A percentile compares a stretch with the other conserved stretches of the same genome.
Evolutionary conservation across 257 asterid genomes (phyloP).

Genomic region (Jacaranda mimosifolia): DNA sequence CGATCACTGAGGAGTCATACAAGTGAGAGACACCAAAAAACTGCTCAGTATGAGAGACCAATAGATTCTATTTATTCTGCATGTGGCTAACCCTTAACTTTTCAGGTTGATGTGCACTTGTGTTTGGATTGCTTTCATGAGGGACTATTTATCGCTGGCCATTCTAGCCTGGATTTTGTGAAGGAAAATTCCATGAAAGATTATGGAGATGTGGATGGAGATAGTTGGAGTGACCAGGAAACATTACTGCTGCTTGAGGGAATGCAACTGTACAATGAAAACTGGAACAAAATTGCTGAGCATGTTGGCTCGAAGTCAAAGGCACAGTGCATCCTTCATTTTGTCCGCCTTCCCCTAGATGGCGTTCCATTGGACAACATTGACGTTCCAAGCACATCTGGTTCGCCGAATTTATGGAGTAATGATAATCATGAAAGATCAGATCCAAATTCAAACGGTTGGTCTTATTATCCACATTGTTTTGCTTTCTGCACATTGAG

Average conservation of each 20-base stretch:
- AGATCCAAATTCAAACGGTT: slow-evolving; percentile 66
- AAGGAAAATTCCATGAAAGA: slow-evolving; percentile 74
- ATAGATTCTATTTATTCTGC: slow-evolving; percentile 13
- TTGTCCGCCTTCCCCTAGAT: slow-evolving; percentile 78
- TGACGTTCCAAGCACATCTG: slow-evolving; percentile 60
- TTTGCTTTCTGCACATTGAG: slow-evolving; percentile 24
- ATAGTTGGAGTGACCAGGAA: slow-evolving; percentile 94
- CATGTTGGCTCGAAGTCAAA: slow-evolving; percentile 96
- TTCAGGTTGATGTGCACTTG: slow-evolving; percentile 80
- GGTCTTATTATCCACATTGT: slow-evolving; percentile 34
- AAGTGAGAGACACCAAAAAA: not conserved
- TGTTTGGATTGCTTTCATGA: slow-evolving; percentile 91
- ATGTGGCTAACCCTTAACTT: slow-evolving; percentile 41
- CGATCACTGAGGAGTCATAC: not conserved
- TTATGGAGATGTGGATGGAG: slow-evolving; percentile 77
- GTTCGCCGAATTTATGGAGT: slow-evolving; percentile 48
- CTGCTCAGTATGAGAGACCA: not conserved
- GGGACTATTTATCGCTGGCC: slow-evolving; percentile 90
- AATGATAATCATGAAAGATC: slow-evolving; percentile 52
- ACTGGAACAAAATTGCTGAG: slow-evolving; percentile 89
- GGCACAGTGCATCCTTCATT: slow-evolving; percentile 92
- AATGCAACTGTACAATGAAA: slow-evolving; percentile 77
- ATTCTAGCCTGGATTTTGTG: slow-evolving; percentile 87
- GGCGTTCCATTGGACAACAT: slow-evolving; percentile 49
- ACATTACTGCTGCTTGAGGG: slow-evolving; percentile 90